These are phyloP conservation scores for Chalciporus piperatus DNA, from an alignment of 768 basidiomycete genomes.

Conservation along the genomic window DNA sequence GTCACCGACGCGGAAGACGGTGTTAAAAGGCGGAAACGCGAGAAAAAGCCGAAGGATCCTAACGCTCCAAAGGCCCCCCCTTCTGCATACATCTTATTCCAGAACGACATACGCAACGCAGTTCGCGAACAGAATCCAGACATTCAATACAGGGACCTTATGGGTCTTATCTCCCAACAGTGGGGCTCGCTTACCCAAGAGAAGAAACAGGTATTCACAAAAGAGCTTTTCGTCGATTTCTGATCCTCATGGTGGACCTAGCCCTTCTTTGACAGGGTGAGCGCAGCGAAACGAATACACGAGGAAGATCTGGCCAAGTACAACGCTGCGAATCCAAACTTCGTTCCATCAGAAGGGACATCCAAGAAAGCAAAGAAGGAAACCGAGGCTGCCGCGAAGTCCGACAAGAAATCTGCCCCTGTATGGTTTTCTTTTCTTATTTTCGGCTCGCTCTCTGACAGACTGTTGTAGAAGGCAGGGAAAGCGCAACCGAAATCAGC, in stretches of 20 bases:
- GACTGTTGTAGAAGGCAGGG: slow-evolving; percentile 19
- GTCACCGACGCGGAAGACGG: slow-evolving; percentile 36
- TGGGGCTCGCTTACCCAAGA: slow-evolving; percentile 70
- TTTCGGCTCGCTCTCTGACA: slow-evolving; percentile 13
- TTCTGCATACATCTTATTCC: slow-evolving; percentile 91
- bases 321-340: slow-evolving; percentile 51
- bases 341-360: slow-evolving; percentile 45
- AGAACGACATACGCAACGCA: slow-evolving; percentile 81
- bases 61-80: slow-evolving; percentile 93
- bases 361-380: slow-evolving; percentile 32
- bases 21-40: slow-evolving; percentile 34
- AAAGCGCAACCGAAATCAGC: slow-evolving; percentile 26
- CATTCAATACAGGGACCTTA: slow-evolving; percentile 67
- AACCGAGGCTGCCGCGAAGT: slow-evolving; percentile 28
- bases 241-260: slow-evolving; percentile 7
- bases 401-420: slow-evolving; percentile 22
- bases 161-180: slow-evolving; percentile 65
- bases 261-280: slow-evolving; percentile 41
- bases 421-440: slow-evolving; percentile 18
- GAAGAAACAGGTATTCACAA: slow-evolving; percentile 68
- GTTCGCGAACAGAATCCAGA: slow-evolving; percentile 64
- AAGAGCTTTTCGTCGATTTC: background rate
- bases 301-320: slow-evolving; percentile 63
- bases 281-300: slow-evolving; percentile 61
- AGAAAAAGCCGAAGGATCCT: slow-evolving; percentile 78